Base-by-base conservation (phyloP, 208 protist species). In the Wallacemonas collosoma region DNA sequence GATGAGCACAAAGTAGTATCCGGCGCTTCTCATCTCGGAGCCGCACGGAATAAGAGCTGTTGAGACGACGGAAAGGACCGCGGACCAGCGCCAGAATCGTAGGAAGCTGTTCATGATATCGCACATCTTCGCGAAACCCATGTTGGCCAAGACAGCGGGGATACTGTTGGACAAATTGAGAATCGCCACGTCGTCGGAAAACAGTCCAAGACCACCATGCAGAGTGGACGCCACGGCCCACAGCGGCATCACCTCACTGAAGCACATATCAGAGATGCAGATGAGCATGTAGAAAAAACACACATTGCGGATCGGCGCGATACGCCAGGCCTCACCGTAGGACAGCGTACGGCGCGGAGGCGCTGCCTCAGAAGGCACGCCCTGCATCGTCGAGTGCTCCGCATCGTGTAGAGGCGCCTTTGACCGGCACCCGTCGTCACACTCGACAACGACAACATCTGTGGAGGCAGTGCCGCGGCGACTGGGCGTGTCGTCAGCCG, bases 221-320 rank as follows among this genome's bases (percentile, higher is more conserved):
- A 36, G 44, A 15, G 62, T 15, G 1, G 71, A 60, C 7, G 84
- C 87, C 51, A 88, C 86, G 14, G 69, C 72, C 87, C 87, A 93
- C 45, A 93, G 72, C n/a, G 87, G 87, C 15, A 93, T 38, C 48
- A 85, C 69, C 61, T 90, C 82, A n/a, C 51, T 71, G 51, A 75
- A 87, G n/a, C 74, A 64, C 76, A 89, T 86, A 65, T 93, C 88
- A 0, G 83, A 69, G 2, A 57, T 78, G 41, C 66, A 43, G 2
- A 93, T 15, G 1, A 88, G 41, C 79, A 91, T 82, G 76, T 85
- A 90, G 26, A 91, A 69, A 17, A 89, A 74, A 5, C 78, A 78
- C 17, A 89, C 72, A 55, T 77, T 69, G 36, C 85, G 73, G 12
- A 81, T 86, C 3, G 39, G 73, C 2, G 70, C 58, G 44, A 75